Evolutionary conservation across 805 yeast species (phyloP).

Genomic region (Wickerhamomyces bovis): DNA sequence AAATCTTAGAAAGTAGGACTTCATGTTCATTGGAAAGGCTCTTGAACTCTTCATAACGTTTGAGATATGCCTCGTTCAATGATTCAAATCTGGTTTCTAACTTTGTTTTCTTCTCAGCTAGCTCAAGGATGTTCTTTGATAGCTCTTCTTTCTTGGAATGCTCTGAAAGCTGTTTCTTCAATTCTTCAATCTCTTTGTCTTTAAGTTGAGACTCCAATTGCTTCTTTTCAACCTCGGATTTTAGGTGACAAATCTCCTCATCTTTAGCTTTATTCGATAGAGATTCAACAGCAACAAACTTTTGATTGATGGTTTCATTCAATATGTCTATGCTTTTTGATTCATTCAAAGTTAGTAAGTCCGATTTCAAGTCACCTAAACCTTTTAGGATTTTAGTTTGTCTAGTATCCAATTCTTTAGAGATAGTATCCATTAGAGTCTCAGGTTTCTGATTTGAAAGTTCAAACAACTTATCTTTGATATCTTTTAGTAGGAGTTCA

Average conservation of each 20-base stretch:
- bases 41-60: slow-evolving; percentile 24
- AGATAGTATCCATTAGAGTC: neutral
- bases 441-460: neutral
- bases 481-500: neutral
- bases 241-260: neutral
- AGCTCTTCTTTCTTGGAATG: neutral
- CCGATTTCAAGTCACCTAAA: neutral
- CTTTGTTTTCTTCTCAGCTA: slow-evolving; percentile 13
- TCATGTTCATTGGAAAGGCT: slow-evolving; percentile 24
- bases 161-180: slow-evolving; percentile 11
- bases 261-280: neutral
- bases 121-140: slow-evolving; percentile 6
- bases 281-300: neutral
- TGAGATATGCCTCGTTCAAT: slow-evolving; percentile 20
- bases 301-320: neutral
- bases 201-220: slow-evolving; percentile 11
- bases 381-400: neutral
- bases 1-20: slow-evolving; percentile 19
- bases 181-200: slow-evolving; percentile 14
- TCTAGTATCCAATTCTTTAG: neutral
- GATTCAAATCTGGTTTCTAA: slow-evolving; percentile 18
- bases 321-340: neutral
- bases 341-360: neutral
- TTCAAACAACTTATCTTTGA: neutral
- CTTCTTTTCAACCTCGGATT: slow-evolving; percentile 3